A percentile compares a stretch with the other conserved stretches of the same genome.
These are phyloP conservation scores for Craterostigma plantagineum DNA, from an alignment of 257 asterid genomes.

Conservation along the genomic window DNA sequence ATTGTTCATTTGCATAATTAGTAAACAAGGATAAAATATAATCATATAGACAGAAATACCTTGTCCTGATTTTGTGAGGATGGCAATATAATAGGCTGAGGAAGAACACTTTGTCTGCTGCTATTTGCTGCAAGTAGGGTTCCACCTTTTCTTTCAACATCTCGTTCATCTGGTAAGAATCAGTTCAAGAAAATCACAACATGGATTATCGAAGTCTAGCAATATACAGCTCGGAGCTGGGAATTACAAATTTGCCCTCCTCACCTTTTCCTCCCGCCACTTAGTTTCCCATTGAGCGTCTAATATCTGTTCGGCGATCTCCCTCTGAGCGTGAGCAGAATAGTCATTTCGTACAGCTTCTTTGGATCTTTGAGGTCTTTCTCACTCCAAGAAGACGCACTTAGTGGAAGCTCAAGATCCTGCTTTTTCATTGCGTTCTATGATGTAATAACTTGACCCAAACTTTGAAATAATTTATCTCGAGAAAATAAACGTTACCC, in stretches of 20 bases:
- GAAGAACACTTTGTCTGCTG: conserved; percentile 30
- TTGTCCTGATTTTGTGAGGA: conserved; percentile 19
- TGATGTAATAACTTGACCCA: no score
- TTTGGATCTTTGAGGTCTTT: conserved; percentile 87
- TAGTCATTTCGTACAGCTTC: conserved; percentile 73
- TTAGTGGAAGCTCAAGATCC: conserved; percentile 76
- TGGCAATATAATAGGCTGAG: conserved; percentile 44
- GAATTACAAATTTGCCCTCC: no score
- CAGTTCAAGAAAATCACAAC: not conserved
- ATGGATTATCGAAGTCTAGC: no score
- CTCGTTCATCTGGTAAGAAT: conserved; percentile 52
- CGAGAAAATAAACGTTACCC: conserved; percentile 29
- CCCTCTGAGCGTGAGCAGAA: conserved; percentile 84
- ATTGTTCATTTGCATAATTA: no score
- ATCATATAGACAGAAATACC: no score
- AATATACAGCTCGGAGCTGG: no score
- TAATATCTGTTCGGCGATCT: conserved; percentile 60
- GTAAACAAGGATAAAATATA: no score
- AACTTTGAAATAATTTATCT: no score
- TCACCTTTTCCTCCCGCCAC: conserved; percentile 90
- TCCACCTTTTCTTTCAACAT: conserved; percentile 69
- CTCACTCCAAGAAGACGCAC: conserved; percentile 66
- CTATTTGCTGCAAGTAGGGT: conserved; percentile 58
- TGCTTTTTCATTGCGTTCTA: conserved; percentile 9
- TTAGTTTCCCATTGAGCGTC: conserved; percentile 84